Evolutionary conservation across 1,284 basidiomycete species (phyloP).

Genomic region (Inonotus hispidus): DNA sequence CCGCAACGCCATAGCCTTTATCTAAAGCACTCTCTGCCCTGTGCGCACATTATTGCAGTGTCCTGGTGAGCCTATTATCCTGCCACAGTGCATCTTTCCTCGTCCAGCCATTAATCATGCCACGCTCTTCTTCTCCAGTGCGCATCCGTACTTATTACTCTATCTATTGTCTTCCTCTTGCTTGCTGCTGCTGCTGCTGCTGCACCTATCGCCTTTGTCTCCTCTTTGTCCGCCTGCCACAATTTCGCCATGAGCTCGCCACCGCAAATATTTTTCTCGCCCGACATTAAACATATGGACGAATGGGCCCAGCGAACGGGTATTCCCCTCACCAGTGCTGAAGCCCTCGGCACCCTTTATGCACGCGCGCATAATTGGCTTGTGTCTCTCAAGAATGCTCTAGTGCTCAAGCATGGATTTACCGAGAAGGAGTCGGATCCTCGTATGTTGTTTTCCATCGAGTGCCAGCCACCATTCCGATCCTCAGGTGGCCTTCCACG

Average conservation of each 20-base stretch:
- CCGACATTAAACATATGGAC: slow-evolving; percentile 73
- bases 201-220: slow-evolving; percentile 2
- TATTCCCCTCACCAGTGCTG: slow-evolving; percentile 74
- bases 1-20: not conserved
- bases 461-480: slow-evolving; percentile 70
- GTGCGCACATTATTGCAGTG: slow-evolving; percentile 4
- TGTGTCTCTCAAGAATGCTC: slow-evolving; percentile 49
- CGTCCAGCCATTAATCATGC: not conserved
- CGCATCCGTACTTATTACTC: slow-evolving; percentile 15
- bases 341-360: slow-evolving; percentile 71
- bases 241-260: slow-evolving; percentile 29
- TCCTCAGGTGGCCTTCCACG: slow-evolving; percentile 68
- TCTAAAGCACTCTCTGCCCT: not conserved
- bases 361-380: slow-evolving; percentile 74
- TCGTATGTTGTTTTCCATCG: slow-evolving; percentile 71
- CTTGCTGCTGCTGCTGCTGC: not conserved
- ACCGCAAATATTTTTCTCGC: slow-evolving; percentile 66
- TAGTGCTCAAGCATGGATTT: slow-evolving; percentile 66
- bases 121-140: not conserved
- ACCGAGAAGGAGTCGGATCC: slow-evolving; percentile 52
- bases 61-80: slow-evolving; percentile 1
- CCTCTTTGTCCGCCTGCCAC: not conserved
- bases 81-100: not conserved
- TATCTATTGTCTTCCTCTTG: slow-evolving; percentile 11
- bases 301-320: slow-evolving; percentile 70